Evolutionary conservation across 371 early-diverging fungal genomes (phyloP).

Genomic region (Mucor saturninus): DNA sequence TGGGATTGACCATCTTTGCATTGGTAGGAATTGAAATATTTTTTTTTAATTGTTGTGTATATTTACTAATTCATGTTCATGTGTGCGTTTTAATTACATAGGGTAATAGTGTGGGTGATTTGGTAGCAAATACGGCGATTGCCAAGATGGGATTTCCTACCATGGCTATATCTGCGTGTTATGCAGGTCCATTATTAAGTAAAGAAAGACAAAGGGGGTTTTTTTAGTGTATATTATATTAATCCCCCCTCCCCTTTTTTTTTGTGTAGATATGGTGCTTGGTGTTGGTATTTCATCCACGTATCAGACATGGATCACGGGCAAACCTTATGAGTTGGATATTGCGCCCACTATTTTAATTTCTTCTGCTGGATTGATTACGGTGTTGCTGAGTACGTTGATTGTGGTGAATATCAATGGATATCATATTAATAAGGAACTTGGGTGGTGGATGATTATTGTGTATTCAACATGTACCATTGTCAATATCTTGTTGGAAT

Average conservation of each 20-base stretch:
- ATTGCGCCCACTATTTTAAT: conserved; percentile 63
- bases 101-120: conserved; percentile 86
- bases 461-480: conserved; percentile 57
- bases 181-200: conserved; percentile 84
- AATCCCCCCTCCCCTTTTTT: too few relatives aligned
- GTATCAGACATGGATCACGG: conserved; percentile 54
- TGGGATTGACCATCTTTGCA: conserved; percentile 86
- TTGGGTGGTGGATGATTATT: conserved; percentile 61
- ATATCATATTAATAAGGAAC: conserved; percentile 50
- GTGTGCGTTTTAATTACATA: conserved; percentile 10
- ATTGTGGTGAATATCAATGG: conserved; percentile 56
- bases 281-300: conserved; percentile 79
- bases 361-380: conserved; percentile 55
- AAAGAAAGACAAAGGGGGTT: conserved; percentile 19
- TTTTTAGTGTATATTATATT: too few relatives aligned
- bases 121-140: conserved; percentile 85
- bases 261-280: conserved; percentile 63
- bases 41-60: not conserved
- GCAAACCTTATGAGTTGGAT: conserved; percentile 47
- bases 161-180: conserved; percentile 87
- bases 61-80: too few relatives aligned
- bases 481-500: conserved; percentile 56
- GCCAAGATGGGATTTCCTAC: conserved; percentile 84
- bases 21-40: conserved; percentile 47
- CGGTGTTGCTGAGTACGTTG: conserved; percentile 56